Conservation (phyloP, 495 filamentous ascomycete species). For the Annulohypoxylon moriforme region DNA sequence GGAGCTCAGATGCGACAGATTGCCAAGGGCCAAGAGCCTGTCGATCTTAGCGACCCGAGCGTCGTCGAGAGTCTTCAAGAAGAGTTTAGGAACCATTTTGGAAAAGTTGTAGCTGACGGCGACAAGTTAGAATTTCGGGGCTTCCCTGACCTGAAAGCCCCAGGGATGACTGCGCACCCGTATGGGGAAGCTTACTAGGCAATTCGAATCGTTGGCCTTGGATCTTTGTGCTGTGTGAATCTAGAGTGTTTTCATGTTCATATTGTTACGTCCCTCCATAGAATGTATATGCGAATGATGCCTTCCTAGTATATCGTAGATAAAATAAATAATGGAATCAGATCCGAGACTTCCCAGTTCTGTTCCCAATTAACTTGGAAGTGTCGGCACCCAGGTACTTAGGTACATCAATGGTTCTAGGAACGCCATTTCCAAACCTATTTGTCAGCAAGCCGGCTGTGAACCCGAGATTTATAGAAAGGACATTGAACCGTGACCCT, state of each 20-base stretch:
- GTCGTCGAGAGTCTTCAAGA: constrained; percentile 47
- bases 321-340: too few species aligned
- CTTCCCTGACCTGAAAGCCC: constrained; percentile 4
- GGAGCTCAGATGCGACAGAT: constrained; percentile 64
- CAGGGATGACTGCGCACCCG: constrained; percentile 11
- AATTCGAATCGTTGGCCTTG: not conserved
- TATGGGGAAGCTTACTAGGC: constrained; percentile 30
- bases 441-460: too few species aligned
- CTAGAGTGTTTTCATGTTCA: not conserved
- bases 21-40: constrained; percentile 62
- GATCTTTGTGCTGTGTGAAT: not conserved
- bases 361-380: too few species aligned
- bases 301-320: not conserved
- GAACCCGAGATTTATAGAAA: too few species aligned
- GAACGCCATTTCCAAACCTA: too few species aligned
- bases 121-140: constrained; percentile 29
- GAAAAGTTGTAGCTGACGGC: constrained; percentile 37
- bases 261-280: not conserved
- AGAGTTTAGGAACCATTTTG: constrained; percentile 32
- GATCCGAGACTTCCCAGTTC: too few species aligned
- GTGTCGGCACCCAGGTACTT: too few species aligned
- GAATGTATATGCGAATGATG: not conserved
- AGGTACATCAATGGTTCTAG: too few species aligned
- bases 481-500: too few species aligned
- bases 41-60: constrained; percentile 60